Evolutionary conservation across 768 basidiomycete species (phyloP).

Genomic region (Lyophyllum atratum): DNA sequence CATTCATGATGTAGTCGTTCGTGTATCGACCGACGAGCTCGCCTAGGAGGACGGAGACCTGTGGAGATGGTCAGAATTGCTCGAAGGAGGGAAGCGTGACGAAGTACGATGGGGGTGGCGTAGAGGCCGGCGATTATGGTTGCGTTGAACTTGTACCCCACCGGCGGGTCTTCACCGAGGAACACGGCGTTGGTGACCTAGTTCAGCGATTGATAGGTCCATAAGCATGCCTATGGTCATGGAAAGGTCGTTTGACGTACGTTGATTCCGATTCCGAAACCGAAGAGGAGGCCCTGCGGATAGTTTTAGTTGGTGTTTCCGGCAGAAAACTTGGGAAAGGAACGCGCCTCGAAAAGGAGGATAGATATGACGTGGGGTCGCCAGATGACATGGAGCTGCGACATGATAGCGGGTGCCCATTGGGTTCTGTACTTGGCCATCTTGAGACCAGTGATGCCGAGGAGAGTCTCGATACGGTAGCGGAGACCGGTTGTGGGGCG

Average conservation of each 20-base stretch:
- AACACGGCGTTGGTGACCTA: conserved; percentile 71
- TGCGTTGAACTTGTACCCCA: conserved; percentile 54
- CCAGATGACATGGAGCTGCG: conserved; percentile 58
- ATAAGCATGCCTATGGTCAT: background rate
- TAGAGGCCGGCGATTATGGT: conserved; percentile 55
- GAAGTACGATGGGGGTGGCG: conserved; percentile 53
- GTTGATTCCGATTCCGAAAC: conserved; percentile 66
- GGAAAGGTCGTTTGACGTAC: conserved; percentile 26
- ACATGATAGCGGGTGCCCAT: conserved; percentile 47
- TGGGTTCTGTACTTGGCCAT: conserved; percentile 58
- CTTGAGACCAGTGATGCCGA: conserved; percentile 63
- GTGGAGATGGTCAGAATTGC: background rate
- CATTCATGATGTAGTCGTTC: conserved; percentile 55
- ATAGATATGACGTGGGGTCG: conserved; percentile 59
- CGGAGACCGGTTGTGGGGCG: conserved; percentile 42
- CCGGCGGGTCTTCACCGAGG: conserved; percentile 52
- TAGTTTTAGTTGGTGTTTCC: background rate
- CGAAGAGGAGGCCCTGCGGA: conserved; percentile 55
- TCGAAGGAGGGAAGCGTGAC: background rate
- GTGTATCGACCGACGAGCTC: conserved; percentile 53
- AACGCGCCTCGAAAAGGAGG: conserved; percentile 51
- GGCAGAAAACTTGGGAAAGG: background rate
- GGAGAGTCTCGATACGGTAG: conserved; percentile 56
- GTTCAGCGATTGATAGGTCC: background rate
- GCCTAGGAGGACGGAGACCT: conserved; percentile 55